phyloP scores from a whole-genome alignment of 2,329 filamentous ascomycete genomes.

The Stemphylium beticola region DNA sequence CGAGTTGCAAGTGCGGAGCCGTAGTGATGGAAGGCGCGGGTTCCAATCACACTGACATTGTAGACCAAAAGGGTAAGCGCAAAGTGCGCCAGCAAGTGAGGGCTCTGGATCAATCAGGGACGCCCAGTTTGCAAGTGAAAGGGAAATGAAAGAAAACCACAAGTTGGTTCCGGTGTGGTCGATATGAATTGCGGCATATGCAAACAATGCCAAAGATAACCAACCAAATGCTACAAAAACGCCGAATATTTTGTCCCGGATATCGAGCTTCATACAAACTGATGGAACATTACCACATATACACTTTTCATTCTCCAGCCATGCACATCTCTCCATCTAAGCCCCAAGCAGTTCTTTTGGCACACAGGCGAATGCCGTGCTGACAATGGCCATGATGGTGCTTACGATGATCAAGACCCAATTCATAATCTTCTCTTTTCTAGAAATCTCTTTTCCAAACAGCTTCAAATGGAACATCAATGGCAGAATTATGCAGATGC shows the following conservation, averaged over 20 bases:
- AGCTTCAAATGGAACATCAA: slow-evolving; percentile 89
- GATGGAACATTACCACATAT: background rate
- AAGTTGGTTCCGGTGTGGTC: background rate
- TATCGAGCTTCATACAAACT: slow-evolving; percentile 2
- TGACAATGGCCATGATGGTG: slow-evolving; percentile 71
- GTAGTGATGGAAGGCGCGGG: background rate
- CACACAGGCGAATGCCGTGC: slow-evolving; percentile 87
- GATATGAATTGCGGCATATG: background rate
- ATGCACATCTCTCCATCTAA: slow-evolving; percentile 1
- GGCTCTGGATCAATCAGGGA: background rate
- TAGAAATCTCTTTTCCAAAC: slow-evolving; percentile 74
- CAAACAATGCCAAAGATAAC: background rate
- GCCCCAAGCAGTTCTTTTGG: slow-evolving; percentile 65
- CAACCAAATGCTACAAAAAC: slow-evolving; percentile 15
- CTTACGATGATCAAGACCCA: slow-evolving; percentile 75
- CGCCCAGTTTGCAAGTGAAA: background rate
- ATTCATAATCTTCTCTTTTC: slow-evolving; percentile 68
- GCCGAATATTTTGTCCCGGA: slow-evolving; percentile 5
- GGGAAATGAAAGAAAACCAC: background rate
- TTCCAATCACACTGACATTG: background rate
- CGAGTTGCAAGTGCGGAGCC: background rate
- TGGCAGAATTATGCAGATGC: slow-evolving; percentile 91
- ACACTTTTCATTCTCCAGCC: background rate
- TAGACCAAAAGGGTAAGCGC: background rate
- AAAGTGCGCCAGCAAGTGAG: background rate